Percentiles rank a stretch among this genome's conserved stretches.
Evolutionary conservation across 2,329 filamentous ascomycete species (phyloP).

Genomic region (Aureobasidium sp.): DNA sequence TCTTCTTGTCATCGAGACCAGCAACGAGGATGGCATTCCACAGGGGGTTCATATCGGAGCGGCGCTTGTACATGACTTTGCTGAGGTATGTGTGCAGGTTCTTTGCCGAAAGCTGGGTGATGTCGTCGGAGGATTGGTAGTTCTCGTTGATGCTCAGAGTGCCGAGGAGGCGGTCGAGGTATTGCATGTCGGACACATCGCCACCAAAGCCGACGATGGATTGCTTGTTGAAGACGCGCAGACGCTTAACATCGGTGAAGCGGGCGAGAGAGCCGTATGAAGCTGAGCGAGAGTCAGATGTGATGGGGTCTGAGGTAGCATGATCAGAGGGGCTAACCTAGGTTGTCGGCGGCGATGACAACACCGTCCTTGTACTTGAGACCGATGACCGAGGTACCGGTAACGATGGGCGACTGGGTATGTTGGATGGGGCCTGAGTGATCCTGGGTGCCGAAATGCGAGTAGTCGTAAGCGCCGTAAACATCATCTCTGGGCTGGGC

Average conservation of each 20-base stretch:
- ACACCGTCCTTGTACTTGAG: conserved; percentile 96
- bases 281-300: conserved; percentile 46
- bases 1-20: conserved; percentile 69
- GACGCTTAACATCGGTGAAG: conserved; percentile 93
- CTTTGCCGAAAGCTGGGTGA: conserved; percentile 64
- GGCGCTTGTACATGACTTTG: conserved; percentile 92
- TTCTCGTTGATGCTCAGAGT: conserved; percentile 84
- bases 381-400: conserved; percentile 89
- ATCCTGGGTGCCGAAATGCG: conserved; percentile 63
- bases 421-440: conserved; percentile 63
- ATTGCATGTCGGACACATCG: conserved; percentile 99
- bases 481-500: conserved; percentile 88
- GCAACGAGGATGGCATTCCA: conserved; percentile 95
- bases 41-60: conserved; percentile 90
- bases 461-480: conserved; percentile 86
- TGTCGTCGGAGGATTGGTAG: conserved; percentile 51
- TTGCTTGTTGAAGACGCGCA: conserved; percentile 77
- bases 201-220: conserved; percentile 90
- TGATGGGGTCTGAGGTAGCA: not conserved
- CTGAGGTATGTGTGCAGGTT: conserved; percentile 95
- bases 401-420: conserved; percentile 89
- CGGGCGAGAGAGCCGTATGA: conserved; percentile 94
- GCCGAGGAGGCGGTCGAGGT: conserved; percentile 84
- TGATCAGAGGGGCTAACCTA: conserved; percentile 53
- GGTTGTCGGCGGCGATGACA: conserved; percentile 92